These are phyloP conservation scores for Telfairia occidentalis DNA, from an alignment of 331 rosid genomes.

Conservation along the genomic window DNA sequence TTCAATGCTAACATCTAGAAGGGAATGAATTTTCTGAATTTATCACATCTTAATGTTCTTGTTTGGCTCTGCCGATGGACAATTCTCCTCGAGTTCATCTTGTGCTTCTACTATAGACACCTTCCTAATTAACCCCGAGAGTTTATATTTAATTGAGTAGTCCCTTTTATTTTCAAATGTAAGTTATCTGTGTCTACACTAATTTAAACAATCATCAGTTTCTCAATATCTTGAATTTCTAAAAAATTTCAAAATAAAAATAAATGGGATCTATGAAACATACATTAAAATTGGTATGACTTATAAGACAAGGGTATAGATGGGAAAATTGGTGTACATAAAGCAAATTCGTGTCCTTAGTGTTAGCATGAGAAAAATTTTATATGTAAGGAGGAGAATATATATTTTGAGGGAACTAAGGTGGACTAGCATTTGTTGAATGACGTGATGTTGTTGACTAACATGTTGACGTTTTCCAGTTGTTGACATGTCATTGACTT, in stretches of 20 bases:
- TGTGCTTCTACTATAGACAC: background rate
- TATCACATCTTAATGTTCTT: background rate
- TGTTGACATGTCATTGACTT: background rate
- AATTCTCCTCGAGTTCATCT: background rate
- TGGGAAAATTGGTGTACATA: background rate
- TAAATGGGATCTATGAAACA: background rate
- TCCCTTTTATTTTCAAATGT: background rate
- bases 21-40: background rate
- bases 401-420: background rate
- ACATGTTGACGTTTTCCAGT: background rate
- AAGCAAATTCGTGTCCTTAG: background rate
- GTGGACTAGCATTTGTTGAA: background rate
- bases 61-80: background rate
- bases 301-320: background rate
- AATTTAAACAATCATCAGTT: background rate
- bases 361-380: background rate
- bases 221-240: background rate
- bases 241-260: background rate
- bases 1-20: background rate
- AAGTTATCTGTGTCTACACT: background rate
- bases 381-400: background rate
- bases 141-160: background rate
- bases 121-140: background rate
- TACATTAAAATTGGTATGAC: background rate
- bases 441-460: background rate